Base-by-base conservation (phyloP, 345 rosid genomes). In the Odontarrhena argentea region DNA sequence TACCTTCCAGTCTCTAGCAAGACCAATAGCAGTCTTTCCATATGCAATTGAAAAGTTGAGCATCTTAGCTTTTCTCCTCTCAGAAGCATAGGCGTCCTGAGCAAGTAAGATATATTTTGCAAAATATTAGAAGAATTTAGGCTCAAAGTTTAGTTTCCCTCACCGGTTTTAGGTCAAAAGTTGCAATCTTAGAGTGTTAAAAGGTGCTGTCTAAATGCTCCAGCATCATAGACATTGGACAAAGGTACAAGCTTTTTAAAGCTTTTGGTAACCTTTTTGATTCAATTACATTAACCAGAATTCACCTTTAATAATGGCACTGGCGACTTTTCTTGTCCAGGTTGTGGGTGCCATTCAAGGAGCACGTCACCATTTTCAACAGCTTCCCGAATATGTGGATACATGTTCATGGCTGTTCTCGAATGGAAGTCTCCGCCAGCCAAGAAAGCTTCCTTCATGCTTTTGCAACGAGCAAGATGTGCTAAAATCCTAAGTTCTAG, bases 351-450 rank as follows among this genome's bases (percentile, higher is more conserved):
- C 97, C 97, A 94, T 69, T 94, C 99, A 40, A 94, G 97, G 80
- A 94, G 67, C 44, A 94, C 97, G 81, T 86, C 63, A 38, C 79
- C 69, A 8, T 71, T 80, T 68, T 87, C 95, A 53, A 91, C 68
- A 6, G 99, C 96, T 64, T 94, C 84, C 66, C 79, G 89, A 60
- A 91, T 84, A 82, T 91, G 91, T 2, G 85, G 86, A 76, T 94
- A 94, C 99, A 94, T 94, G 81, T 94, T 91, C 92, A 94, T 75
- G 60, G 99, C 97, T 26, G 97, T 91, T 78, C 99, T 88, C 37
- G 99, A 94, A 77, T 91, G 99, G 67, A 91, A 91, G 77, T 94
- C 99, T 57, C 99, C 99, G 26, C 99, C 97, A 57, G 97, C 99
- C 80, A 83, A 68, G 73, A 94, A 94, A 66, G 99, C 99, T 65